phyloP scores from a whole-genome alignment of 2,329 filamentous ascomycete species.

The Neofusicoccum cordaticola region DNA sequence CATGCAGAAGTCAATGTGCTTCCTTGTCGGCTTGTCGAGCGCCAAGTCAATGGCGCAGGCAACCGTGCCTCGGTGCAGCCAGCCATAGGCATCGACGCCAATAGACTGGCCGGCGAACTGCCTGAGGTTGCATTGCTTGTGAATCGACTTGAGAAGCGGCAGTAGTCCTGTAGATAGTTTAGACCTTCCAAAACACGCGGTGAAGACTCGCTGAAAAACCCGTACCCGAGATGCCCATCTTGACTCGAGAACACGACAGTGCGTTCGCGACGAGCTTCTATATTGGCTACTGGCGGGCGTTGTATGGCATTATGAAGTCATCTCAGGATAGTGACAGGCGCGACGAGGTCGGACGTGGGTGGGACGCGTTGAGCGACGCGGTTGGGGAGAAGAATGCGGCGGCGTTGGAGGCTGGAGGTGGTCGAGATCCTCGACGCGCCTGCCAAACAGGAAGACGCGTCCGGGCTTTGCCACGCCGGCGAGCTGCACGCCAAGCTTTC shows the following conservation, averaged over 20 bases:
- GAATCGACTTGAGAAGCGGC: conserved; percentile 92
- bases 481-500: background rate
- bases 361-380: conserved; percentile 1
- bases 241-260: conserved; percentile 16
- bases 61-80: conserved; percentile 91
- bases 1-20: conserved; percentile 90
- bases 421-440: conserved; percentile 10
- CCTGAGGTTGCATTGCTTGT: conserved; percentile 81
- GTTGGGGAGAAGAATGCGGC: conserved; percentile 2
- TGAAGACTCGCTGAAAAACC: background rate
- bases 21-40: conserved; percentile 80
- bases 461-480: background rate
- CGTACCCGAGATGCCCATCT: conserved; percentile 42
- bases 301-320: background rate
- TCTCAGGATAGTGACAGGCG: background rate
- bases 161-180: conserved; percentile 65
- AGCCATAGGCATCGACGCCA: conserved; percentile 96
- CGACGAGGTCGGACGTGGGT: background rate
- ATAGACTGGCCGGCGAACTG: conserved; percentile 84
- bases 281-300: background rate
- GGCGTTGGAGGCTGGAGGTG: background rate
- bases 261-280: background rate
- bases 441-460: conserved; percentile 7
- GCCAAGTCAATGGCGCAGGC: conserved; percentile 89
- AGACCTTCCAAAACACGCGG: conserved; percentile 18